Base-by-base conservation (phyloP, 148 eudicot species). In the Mesembryanthemum crystallinum region DNA sequence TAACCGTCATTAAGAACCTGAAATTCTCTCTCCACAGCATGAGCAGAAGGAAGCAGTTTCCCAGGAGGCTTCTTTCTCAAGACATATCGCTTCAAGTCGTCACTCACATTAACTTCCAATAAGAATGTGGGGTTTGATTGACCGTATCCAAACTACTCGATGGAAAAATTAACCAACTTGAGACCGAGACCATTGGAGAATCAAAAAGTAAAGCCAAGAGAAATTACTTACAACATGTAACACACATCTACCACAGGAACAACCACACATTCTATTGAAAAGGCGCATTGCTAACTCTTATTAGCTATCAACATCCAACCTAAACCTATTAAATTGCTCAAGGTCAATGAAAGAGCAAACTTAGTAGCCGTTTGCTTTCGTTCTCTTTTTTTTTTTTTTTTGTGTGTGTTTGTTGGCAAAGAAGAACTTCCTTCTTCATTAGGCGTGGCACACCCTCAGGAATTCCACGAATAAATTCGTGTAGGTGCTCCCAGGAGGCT, bases 1-100 rank as follows among this genome's bases (percentile, higher is more conserved):
- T 14, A 45, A 72, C 32, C 57, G 21, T 59, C 9, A 17, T 24
- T 23, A 55, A 30, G 1, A 62, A 80, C 98, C 94, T 92, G 90
- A 81, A 75, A 94, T 79, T 94, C 98, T 88, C 97, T 89, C 87
- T 94, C 98, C 59, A 94, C 91, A 52, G 98, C 97, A 87, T 94
- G 98, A 32, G 98, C 98, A 73, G 98, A 94, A 65, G 81, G 83
- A 64, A 94, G 98, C 80, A 94, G 83, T 68, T 82, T 85, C 49
- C 98, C 98, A 35, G 87, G 81, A 52, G 98, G 98, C 76, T 92
- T 92, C 85, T 94, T 94, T 80, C 98, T 87, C 78, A 94, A 72
- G 80, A 94, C 98, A 82, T 90, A 94, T 7, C 80, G 77, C 73
- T 81, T 88, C 78, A 82, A 76, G 35, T 68, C 67, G 79, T 86